These are phyloP conservation scores for Dissophora ornata DNA, from an alignment of 192 early-diverging fungal genomes.

Conservation along the genomic window DNA sequence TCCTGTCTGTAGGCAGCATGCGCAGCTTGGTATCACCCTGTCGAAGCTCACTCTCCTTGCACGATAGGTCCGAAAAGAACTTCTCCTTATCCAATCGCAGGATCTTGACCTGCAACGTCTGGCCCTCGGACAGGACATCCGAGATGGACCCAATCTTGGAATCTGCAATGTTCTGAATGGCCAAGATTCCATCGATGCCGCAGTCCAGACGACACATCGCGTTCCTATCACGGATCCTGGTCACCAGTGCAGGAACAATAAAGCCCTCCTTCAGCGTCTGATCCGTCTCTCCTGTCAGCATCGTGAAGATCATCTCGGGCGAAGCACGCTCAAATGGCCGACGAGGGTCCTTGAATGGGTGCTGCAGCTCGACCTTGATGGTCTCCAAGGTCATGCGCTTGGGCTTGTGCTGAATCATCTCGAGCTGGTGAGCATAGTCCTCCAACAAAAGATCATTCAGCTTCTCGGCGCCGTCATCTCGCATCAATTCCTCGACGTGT, in stretches of 20 bases:
- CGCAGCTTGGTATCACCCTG: constrained; percentile 57
- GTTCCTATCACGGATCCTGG: constrained; percentile 77
- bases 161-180: constrained; percentile 68
- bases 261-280: constrained; percentile 73
- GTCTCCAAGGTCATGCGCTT: constrained; percentile 86
- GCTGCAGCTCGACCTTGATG: constrained; percentile 90
- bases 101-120: constrained; percentile 82
- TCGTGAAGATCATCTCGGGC: constrained; percentile 74
- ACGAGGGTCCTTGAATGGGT: constrained; percentile 83
- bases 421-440: constrained; percentile 90
- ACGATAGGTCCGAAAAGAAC: constrained; percentile 80
- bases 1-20: constrained; percentile 67
- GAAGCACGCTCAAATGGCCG: constrained; percentile 66
- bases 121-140: constrained; percentile 73
- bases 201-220: constrained; percentile 81
- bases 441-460: constrained; percentile 90
- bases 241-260: constrained; percentile 75
- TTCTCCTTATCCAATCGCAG: constrained; percentile 81
- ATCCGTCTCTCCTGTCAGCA: constrained; percentile 87
- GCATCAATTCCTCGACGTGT: constrained; percentile 85
- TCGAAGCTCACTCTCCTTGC: constrained; percentile 69
- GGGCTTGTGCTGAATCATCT: constrained; percentile 75
- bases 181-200: constrained; percentile 89
- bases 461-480: constrained; percentile 70
- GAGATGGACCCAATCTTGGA: constrained; percentile 65